Conservation (phyloP, 2,329 filamentous ascomycete genomes). For the Trichoderma aggressivum region DNA sequence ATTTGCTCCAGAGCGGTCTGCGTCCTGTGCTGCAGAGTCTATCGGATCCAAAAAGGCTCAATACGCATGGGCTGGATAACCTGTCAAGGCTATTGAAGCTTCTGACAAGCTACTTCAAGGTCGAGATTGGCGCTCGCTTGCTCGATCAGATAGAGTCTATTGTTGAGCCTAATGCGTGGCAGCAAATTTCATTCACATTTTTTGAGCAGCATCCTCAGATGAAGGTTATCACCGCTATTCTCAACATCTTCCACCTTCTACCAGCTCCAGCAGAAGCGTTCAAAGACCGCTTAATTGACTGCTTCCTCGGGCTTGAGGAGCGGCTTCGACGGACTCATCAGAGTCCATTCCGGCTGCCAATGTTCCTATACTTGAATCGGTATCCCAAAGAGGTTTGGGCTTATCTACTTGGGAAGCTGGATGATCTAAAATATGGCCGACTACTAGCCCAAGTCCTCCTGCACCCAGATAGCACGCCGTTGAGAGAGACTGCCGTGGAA, state of each 20-base stretch:
- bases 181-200: conserved; percentile 90
- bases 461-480: conserved; percentile 67
- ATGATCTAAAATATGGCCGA: conserved; percentile 82
- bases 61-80: conserved; percentile 84
- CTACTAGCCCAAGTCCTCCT: conserved; percentile 85
- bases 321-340: conserved; percentile 81
- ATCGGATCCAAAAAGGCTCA: conserved; percentile 87
- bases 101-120: conserved; percentile 97
- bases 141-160: conserved; percentile 91
- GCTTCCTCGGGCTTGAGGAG: conserved; percentile 83
- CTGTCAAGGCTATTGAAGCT: conserved; percentile 84
- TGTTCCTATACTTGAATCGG: conserved; percentile 90
- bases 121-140: conserved; percentile 91
- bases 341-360: conserved; percentile 84
- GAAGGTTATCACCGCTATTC: conserved; percentile 90
- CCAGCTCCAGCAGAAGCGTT: conserved; percentile 87
- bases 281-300: conserved; percentile 84
- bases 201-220: conserved; percentile 91
- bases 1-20: conserved; percentile 88
- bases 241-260: conserved; percentile 96
- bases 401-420: conserved; percentile 73
- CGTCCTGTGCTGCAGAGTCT: conserved; percentile 95
- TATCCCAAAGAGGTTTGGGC: conserved; percentile 86
- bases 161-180: conserved; percentile 73
- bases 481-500: conserved; percentile 71